These are phyloP conservation scores for Pseudozyma pruni DNA, from an alignment of 1,284 basidiomycete genomes.

Conservation along the genomic window DNA sequence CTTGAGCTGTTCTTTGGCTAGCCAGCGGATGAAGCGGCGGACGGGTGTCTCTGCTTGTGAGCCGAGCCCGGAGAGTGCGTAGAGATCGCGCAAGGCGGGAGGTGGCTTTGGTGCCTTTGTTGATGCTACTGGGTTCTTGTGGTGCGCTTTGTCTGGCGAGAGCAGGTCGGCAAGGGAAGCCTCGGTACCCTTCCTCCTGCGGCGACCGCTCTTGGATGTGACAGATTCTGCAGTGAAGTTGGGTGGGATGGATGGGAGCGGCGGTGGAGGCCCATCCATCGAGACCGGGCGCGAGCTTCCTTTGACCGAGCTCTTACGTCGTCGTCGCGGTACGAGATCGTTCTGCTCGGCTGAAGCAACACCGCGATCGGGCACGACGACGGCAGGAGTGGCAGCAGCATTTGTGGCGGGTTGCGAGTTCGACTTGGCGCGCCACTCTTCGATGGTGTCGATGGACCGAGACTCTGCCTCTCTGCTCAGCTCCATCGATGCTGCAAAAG, in stretches of 20 bases:
- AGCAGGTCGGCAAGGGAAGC: conserved; percentile 19
- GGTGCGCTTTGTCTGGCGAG: conserved; percentile 17
- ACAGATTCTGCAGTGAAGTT: conserved; percentile 22
- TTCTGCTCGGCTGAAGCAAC: not conserved
- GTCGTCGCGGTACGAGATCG: conserved; percentile 16
- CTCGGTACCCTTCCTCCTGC: conserved; percentile 18
- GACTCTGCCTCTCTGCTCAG: conserved; percentile 36
- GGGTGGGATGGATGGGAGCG: conserved; percentile 15
- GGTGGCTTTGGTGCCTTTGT: conserved; percentile 1
- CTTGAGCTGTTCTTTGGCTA: conserved; percentile 54
- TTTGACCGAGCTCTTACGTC: conserved; percentile 34
- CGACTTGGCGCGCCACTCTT: conserved; percentile 46
- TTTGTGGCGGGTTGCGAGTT: not conserved
- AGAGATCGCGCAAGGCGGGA: conserved; percentile 27
- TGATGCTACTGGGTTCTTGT: not conserved
- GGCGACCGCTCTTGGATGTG: conserved; percentile 25
- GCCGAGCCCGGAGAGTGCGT: conserved; percentile 26
- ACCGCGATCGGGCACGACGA: not conserved
- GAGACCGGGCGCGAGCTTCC: conserved; percentile 23
- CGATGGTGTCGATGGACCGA: conserved; percentile 42
- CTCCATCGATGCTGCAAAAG: conserved; percentile 33
- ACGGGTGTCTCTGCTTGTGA: conserved; percentile 53
- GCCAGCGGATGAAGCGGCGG: conserved; percentile 51
- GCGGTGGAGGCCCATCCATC: conserved; percentile 26
- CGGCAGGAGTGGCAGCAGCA: not conserved